Base-by-base conservation (phyloP, 2,329 filamentous ascomycete species). In the Colletotrichum paranaense region DNA sequence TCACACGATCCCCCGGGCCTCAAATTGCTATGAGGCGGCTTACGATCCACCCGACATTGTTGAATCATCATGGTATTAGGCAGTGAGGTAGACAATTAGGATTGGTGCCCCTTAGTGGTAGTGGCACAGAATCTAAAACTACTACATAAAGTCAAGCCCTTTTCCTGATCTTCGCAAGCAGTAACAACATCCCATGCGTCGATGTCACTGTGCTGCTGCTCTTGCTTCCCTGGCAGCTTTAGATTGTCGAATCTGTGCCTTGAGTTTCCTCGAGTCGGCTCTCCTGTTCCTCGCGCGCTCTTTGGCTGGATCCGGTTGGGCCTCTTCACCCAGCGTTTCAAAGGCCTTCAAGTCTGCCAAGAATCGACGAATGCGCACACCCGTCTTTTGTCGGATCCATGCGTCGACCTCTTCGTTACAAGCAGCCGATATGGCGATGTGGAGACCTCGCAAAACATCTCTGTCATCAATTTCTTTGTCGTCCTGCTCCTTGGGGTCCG, bases 371-470 rank as follows among this genome's bases (percentile, higher is more conserved):
- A 91, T 84, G 16, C 87, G 82, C 28, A 89, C 77, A 0, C 89
- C 89, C 0, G 88, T 90, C 73, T 85, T 84, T 26, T 85, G 80
- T 32, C 84, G 81, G 67, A 91, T 86, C 78, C 86, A 86, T 0
- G 83, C 83, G 77, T 91, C 88, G 2, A 90, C 84, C 46, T 85
- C 81, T 68, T 88, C 85, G 68, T 91, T 86, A 62, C 88, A 89
- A 5, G 89, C 89, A 12, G 89, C 89, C 5, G 86, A 87, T 35
- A 88, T 85, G 5, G 88, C 88, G 52, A 91, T 85, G 72, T 88
- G 87, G 12, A 91, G 80, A 0, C 89, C 89, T 63, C 85, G 83
- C 62, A 91, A 83, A 3, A 91, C 86, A 76, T 89, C 87, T 58
- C 84, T 82, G 76, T 90, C 86, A 28, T 80, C 80, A 35, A 89